Base-by-base conservation (phyloP, 2,329 filamentous ascomycete species). In the Coniella lustricola region DNA sequence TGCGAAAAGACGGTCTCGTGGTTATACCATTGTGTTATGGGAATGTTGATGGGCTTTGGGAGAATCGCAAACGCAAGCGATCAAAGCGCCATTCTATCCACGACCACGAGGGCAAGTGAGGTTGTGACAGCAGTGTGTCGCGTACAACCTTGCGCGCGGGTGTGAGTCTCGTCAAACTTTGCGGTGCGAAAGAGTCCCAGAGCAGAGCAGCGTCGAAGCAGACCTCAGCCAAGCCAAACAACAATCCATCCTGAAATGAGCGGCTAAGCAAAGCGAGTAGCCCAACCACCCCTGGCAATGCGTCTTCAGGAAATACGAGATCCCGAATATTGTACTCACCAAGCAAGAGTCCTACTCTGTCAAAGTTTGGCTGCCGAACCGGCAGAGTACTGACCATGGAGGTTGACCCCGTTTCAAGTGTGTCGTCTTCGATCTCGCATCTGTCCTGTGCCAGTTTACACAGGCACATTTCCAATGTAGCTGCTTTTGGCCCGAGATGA, bases 201-300 rank as follows among this genome's bases (percentile, higher is more conserved):
- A 48, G 18, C 13, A 57, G 35, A 5, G 53, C 49, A 3, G 31
- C 37, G 16, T 57, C 51, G 44, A 57, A 58, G 17, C 47, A 55
- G 32, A 52, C 49, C 33, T 49, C 41, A 4, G 56, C 55, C n/a
- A 58, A 45, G 9, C 55, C 56, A 31, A n/a, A 54, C 12, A 54
- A 22, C 18, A 58, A 57, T n/a, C 55, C 56, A 3, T 48, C 55
- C 8, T 31, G 31, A 33, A 57, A 57, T 5, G 44, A 29, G 13
- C 25, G 17, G 21, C 44, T 49, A 10, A 54, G 33, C 2, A 40
- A 18, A 10, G 35, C 35, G 10, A 52, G 18, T 32, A 56, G 43
- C 2, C 50, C 53, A 17, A 36, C 8, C 12, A 56, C 46, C 1
- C 50, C 51, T 13, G 50, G 35, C n/a, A 52, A 37, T 12, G 45